Evolutionary conservation across 2,329 filamentous ascomycete genomes (phyloP).

Genomic region (Geosmithia flava): DNA sequence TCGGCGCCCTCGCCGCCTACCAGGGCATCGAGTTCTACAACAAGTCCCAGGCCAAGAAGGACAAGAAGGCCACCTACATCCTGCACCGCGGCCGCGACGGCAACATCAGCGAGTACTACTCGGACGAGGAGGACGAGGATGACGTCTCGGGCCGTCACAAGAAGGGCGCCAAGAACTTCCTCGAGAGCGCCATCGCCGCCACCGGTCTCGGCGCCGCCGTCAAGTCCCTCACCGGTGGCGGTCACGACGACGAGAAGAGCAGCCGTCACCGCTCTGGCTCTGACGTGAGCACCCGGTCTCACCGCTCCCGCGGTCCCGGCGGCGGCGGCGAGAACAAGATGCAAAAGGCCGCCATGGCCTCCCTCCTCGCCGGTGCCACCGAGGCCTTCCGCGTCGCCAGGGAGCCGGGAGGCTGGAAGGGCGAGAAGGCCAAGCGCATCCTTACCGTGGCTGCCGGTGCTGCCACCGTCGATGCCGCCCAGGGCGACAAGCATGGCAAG

Average conservation of each 20-base stretch:
- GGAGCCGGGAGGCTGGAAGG: slow-evolving; percentile 79
- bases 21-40: slow-evolving; percentile 51
- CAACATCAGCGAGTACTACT: slow-evolving; percentile 39
- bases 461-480: slow-evolving; percentile 70
- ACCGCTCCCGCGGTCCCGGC: slow-evolving; percentile 5
- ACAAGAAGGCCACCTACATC: slow-evolving; percentile 39
- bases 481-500: slow-evolving; percentile 66
- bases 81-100: slow-evolving; percentile 43
- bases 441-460: slow-evolving; percentile 79
- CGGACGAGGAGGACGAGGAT: slow-evolving; percentile 45
- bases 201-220: slow-evolving; percentile 49
- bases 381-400: slow-evolving; percentile 88
- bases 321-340: slow-evolving; percentile 44
- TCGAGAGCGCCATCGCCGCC: slow-evolving; percentile 49
- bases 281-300: slow-evolving; percentile 22
- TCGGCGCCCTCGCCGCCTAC: slow-evolving; percentile 51
- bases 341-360: slow-evolving; percentile 82
- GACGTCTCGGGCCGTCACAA: slow-evolving; percentile 33
- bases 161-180: slow-evolving; percentile 51
- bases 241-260: slow-evolving; percentile 30
- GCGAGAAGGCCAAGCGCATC: slow-evolving; percentile 83
- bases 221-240: slow-evolving; percentile 43
- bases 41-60: slow-evolving; percentile 45
- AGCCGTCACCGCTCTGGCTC: slow-evolving; percentile 42
- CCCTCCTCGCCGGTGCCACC: slow-evolving; percentile 76